Conservation (phyloP, 2,329 filamentous ascomycete species). For the Neofusicoccum laricinum region DNA sequence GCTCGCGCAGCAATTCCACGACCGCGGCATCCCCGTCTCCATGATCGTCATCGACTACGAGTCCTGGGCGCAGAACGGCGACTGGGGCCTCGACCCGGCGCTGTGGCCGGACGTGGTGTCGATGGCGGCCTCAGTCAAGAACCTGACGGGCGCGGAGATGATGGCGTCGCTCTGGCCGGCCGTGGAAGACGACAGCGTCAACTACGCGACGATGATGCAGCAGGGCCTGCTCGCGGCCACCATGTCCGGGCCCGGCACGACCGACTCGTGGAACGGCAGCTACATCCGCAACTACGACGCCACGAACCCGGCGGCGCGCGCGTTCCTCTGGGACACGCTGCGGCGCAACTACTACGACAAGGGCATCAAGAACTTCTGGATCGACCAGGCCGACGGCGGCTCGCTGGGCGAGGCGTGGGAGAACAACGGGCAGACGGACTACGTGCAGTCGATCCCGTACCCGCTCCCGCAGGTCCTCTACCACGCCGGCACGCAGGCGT, state of each 20-base stretch:
- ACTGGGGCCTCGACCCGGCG: slow-evolving; percentile 28
- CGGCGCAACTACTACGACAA: slow-evolving; percentile 31
- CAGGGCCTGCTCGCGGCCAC: slow-evolving; percentile 27
- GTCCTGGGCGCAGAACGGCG: slow-evolving; percentile 30
- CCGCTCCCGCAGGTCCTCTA: slow-evolving; percentile 28
- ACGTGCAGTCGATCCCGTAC: slow-evolving; percentile 30
- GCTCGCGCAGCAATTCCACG: slow-evolving; percentile 28
- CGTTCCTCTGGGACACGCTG: slow-evolving; percentile 28
- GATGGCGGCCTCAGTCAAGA: slow-evolving; percentile 28
- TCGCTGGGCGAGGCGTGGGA: slow-evolving; percentile 37
- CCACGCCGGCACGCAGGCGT: slow-evolving; percentile 28
- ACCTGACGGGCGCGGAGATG: slow-evolving; percentile 32
- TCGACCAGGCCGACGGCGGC: slow-evolving; percentile 36
- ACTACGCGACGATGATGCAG: slow-evolving; percentile 28
- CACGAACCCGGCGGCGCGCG: slow-evolving; percentile 29
- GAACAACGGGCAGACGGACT: slow-evolving; percentile 33
- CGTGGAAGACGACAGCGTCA: slow-evolving; percentile 27
- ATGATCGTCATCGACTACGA: slow-evolving; percentile 33
- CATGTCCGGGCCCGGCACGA: slow-evolving; percentile 27
- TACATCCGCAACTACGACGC: slow-evolving; percentile 33
- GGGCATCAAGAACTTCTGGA: slow-evolving; percentile 34
- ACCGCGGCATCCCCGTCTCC: slow-evolving; percentile 29
- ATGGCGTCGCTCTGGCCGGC: slow-evolving; percentile 33
- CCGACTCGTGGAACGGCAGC: slow-evolving; percentile 30
- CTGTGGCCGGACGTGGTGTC: slow-evolving; percentile 28